Evolutionary conservation across 116 monocot species (phyloP).

Genomic region (Dioscorea cayenensis): DNA sequence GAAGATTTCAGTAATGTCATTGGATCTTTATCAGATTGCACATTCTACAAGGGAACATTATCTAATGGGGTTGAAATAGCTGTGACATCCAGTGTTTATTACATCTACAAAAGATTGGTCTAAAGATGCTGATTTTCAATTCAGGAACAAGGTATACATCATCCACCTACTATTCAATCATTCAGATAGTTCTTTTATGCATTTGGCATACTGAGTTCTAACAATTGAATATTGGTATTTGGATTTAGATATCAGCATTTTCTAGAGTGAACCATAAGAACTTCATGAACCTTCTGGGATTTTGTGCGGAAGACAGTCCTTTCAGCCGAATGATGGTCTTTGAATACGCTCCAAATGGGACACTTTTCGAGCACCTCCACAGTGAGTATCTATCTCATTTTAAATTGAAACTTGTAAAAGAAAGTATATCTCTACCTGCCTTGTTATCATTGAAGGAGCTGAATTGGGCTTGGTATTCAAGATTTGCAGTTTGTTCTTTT

Average conservation of each 20-base stretch:
- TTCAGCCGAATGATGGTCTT: constrained; percentile 97
- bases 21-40: constrained; percentile 41
- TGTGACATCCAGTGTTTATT: constrained; percentile 53
- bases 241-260: constrained; percentile 51
- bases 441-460: too few species aligned
- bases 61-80: constrained; percentile 89
- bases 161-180: not conserved
- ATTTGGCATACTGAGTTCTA: not conserved
- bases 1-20: constrained; percentile 98
- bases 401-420: too few species aligned
- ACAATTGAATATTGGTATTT: not conserved
- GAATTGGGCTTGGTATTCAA: too few species aligned
- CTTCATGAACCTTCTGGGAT: constrained; percentile 87
- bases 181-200: not conserved
- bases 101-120: constrained; percentile 62
- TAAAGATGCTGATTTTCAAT: constrained; percentile 42
- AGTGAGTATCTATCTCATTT: constrained; percentile 24
- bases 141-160: constrained; percentile 42
- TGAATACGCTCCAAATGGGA: constrained; percentile 90
- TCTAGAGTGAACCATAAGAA: constrained; percentile 93
- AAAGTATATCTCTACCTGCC: too few species aligned
- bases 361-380: constrained; percentile 87
- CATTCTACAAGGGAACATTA: constrained; percentile 78
- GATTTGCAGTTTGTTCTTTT: too few species aligned
- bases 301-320: constrained; percentile 63